Evolutionary conservation across 106 monocot genomes (phyloP), one percentile per base, ranked within the genome.

Genomic region (Allium cepa): DNA sequence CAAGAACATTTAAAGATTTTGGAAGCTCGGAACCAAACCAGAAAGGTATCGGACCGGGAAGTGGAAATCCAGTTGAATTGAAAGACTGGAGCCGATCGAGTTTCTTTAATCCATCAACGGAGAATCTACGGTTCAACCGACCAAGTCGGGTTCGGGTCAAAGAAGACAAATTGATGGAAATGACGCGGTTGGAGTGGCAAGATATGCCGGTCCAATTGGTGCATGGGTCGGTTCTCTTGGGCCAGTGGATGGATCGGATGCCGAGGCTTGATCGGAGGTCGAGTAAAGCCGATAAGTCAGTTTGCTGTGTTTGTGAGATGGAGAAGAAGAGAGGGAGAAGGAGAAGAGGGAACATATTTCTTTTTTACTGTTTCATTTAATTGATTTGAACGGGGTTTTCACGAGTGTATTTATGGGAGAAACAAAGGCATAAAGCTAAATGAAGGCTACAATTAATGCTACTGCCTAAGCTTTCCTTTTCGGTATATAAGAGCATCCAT

Each of bases 161-260:
- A 48, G 75, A 55, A 58, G 77, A 71, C 53, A 90, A 26, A 65
- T 72, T 22, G 47, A 90, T 58, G 48, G 26, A 8, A 2, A 66
- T 63, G 61, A 90, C 85, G 16, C 85, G 56, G 14, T 82, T 78
- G 12, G 62, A 22, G 14, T 8, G 50, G 81, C 85, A 90, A 8
- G 18, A 1, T 58, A 90, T 75, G 0, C 89, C 89, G 15, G 59
- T 14, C 89, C 89, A 90, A 28, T 65, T 26, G 4, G 69, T 28
- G 69, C 89, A 90, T 0, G 94, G 94, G 73, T 94, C 82, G n/a
- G 77, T 48, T 53, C 76, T 80, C 26, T 69, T 59, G 9, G 94
- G 94, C 94, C 91, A 95, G 73, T 88, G 76, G 15, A 68, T 59
- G 28, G 87, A 63, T 1, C 87, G 79, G 73, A 94, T 72, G 47